A percentile compares a stretch with the other conserved stretches of the same genome.
Conservation (phyloP, 352 stramenopile species). For the Thraustotheca clavata region DNA sequence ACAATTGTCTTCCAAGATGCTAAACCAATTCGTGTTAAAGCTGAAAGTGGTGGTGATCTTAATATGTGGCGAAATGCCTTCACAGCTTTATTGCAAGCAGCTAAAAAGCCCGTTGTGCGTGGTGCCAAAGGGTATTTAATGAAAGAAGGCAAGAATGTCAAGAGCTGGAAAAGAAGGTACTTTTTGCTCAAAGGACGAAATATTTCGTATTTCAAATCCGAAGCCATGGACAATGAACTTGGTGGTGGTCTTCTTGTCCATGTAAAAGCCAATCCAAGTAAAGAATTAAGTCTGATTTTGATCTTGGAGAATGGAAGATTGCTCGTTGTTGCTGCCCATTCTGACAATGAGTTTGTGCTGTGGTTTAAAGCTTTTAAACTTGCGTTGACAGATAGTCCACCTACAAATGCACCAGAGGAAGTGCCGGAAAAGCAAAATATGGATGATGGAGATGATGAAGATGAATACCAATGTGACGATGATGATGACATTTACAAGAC, state of each 20-base stretch:
- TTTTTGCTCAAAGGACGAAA: constrained; percentile 47
- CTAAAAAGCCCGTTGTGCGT: neutral
- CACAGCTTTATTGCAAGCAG: neutral
- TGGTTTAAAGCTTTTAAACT: neutral
- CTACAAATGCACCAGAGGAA: neutral
- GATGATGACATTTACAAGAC: constrained; percentile 3
- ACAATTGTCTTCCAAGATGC: constrained; percentile 6
- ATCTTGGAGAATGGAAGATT: neutral
- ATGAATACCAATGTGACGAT: neutral
- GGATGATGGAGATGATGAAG: neutral
- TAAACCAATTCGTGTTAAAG: constrained; percentile 10
- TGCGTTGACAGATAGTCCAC: neutral
- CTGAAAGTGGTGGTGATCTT: neutral
- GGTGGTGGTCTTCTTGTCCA: constrained; percentile 2
- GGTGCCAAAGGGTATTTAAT: constrained; percentile 42
- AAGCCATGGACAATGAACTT: neutral
- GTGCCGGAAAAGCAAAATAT: neutral
- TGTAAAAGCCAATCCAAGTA: constrained; percentile 7
- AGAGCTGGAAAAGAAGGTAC: constrained; percentile 68
- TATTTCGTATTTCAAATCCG: constrained; percentile 52
- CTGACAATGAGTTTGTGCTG: neutral
- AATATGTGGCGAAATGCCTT: neutral
- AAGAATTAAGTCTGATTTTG: neutral
- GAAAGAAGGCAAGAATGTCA: constrained; percentile 63
- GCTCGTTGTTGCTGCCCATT: constrained; percentile 3